Evolutionary conservation across 2,329 filamentous ascomycete species (phyloP), one percentile per base, ranked within the genome.

Genomic region (Mollisia scopiformis): DNA sequence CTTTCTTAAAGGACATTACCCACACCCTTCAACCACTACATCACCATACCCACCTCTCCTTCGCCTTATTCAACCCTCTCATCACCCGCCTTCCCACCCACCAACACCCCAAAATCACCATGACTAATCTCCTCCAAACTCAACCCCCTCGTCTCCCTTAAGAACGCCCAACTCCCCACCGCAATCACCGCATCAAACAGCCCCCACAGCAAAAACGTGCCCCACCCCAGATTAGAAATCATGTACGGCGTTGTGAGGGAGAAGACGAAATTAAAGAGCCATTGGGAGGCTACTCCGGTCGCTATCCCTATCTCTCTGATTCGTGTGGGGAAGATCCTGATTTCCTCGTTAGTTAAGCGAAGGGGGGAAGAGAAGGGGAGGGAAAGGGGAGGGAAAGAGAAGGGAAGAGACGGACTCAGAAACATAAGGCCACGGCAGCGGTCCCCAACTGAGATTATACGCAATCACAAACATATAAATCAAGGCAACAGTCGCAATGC

Each of bases 141-240:
- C n/a, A 89, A 78, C 37, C 87, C 87, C 75, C 88, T 88, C 55
- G 87, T 90, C 76, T 89, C 87, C 65, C 86, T 86, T 64, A 90
- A 77, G 69, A 84, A 81, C 63, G 82, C 81, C 66, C 74, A 84
- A 28, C 82, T 76, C 65, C 82, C 21, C 1, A 71, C 35, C 0
- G 73, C 74, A 37, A 82, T 80, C 39, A 78, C 68, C 19, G 76
- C 66, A 63, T 82, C 77, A 10, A 80, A 76, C 4, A 76, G 57
- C 25, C 77, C 79, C 75, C 78, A 82, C 52, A 82, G 70, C 6
- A 80, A 66, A 62, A 81, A 81, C 0, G 77, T 77, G 7, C 19
- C 75, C 76, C 78, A 82, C 1, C 76, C 75, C 58, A 83, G 70
- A 55, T 75, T 75, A 2, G 69, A 68, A 59, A 84, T 81, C 78